These are phyloP conservation scores for Gamsiella multidivaricata DNA, from an alignment of 192 early-diverging fungal species.

Conservation along the genomic window DNA sequence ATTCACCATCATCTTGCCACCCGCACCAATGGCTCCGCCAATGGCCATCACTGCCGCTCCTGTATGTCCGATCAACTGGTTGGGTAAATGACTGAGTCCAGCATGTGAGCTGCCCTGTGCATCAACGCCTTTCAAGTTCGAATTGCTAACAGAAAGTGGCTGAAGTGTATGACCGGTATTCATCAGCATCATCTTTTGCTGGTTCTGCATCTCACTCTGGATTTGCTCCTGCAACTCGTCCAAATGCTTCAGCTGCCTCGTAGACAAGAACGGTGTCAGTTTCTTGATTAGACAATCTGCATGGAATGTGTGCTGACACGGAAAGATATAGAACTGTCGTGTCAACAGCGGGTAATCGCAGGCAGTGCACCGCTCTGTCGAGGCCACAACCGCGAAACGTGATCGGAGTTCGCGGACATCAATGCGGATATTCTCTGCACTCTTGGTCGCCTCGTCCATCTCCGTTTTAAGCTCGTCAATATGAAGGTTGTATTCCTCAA, in stretches of 20 bases:
- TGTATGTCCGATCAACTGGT: constrained; percentile 45
- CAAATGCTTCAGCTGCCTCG: constrained; percentile 60
- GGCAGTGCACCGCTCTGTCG: constrained; percentile 80
- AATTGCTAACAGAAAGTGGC: constrained; percentile 16
- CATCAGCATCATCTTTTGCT: constrained; percentile 42
- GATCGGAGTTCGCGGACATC: constrained; percentile 91
- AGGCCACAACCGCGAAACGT: constrained; percentile 74
- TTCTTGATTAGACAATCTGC: constrained; percentile 86
- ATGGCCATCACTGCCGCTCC: constrained; percentile 51
- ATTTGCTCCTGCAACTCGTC: constrained; percentile 72
- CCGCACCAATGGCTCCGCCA: constrained; percentile 43
- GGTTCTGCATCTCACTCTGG: constrained; percentile 59
- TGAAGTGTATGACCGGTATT: constrained; percentile 25
- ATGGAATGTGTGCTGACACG: constrained; percentile 96
- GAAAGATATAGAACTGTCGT: constrained; percentile 94
- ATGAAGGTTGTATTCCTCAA: constrained; percentile 93
- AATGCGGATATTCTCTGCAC: constrained; percentile 90
- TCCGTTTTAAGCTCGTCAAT: constrained; percentile 89
- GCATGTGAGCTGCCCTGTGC: constrained; percentile 1
- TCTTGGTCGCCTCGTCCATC: constrained; percentile 96
- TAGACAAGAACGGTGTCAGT: constrained; percentile 26
- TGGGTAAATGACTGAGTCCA: constrained; percentile 15
- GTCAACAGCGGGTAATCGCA: constrained; percentile 85
- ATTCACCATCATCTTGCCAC: constrained; percentile 43
- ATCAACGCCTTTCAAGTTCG: constrained; percentile 17